Evolutionary conservation across 208 protist species (phyloP).

Genomic region (Wallacemonas rigidus): DNA sequence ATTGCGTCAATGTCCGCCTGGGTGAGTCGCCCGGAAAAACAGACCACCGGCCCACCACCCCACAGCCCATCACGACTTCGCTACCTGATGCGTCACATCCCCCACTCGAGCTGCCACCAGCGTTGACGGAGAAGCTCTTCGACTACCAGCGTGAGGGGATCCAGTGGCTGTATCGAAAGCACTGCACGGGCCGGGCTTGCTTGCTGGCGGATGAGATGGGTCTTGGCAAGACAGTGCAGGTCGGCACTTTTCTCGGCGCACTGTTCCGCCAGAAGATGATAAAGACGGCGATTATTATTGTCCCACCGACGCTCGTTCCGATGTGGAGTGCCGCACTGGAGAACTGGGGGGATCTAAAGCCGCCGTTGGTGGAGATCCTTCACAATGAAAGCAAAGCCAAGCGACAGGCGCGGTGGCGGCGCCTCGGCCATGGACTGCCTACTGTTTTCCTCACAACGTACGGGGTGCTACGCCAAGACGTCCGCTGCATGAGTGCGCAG

Average conservation of each 20-base stretch:
- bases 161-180: slow-evolving; percentile 96
- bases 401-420: slow-evolving; percentile 55
- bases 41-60: background rate
- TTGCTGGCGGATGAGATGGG: slow-evolving; percentile 98
- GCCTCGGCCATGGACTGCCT: slow-evolving; percentile 49
- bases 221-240: slow-evolving; percentile 97
- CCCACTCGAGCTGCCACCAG: slow-evolving; percentile 25
- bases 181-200: slow-evolving; percentile 91
- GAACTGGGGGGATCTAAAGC: slow-evolving; percentile 46
- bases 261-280: slow-evolving; percentile 68
- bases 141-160: slow-evolving; percentile 94
- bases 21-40: slow-evolving; percentile 15
- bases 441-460: slow-evolving; percentile 83
- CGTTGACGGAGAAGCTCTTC: slow-evolving; percentile 72
- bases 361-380: slow-evolving; percentile 47
- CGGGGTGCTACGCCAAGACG: slow-evolving; percentile 80
- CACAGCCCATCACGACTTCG: background rate
- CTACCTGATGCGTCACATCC: background rate
- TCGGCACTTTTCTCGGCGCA: slow-evolving; percentile 88
- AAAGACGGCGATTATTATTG: slow-evolving; percentile 94
- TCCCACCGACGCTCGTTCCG: slow-evolving; percentile 86
- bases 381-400: slow-evolving; percentile 53
- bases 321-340: slow-evolving; percentile 95
- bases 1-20: slow-evolving; percentile 21
- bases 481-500: slow-evolving; percentile 35